phyloP scores from a whole-genome alignment of 2,329 filamentous ascomycete species.

The Ophiocordyceps camponoti-leonardi region DNA sequence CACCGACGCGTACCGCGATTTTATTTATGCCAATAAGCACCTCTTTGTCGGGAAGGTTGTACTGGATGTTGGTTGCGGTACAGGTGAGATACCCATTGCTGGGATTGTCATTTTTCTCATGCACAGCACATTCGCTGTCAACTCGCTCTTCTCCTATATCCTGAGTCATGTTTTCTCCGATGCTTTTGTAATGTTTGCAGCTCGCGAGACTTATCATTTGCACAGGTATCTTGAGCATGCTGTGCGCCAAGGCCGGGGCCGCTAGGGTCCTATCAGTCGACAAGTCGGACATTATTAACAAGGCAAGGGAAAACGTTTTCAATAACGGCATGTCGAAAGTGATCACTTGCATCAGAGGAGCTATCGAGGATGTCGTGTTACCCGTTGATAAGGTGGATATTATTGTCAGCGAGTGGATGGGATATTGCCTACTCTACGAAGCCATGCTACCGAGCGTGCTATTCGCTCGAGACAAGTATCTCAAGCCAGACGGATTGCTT shows the following conservation, averaged over 20 bases:
- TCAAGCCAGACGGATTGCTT: slow-evolving; percentile 64
- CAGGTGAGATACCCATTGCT: slow-evolving; percentile 24
- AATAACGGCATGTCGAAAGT: slow-evolving; percentile 57
- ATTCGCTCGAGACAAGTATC: slow-evolving; percentile 73
- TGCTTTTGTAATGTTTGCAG: neutral
- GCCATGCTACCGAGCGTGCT: slow-evolving; percentile 91
- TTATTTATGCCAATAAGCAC: slow-evolving; percentile 82
- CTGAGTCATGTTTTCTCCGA: no score
- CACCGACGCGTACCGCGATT: slow-evolving; percentile 85
- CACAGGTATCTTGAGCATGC: slow-evolving; percentile 74
- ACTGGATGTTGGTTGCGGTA: slow-evolving; percentile 79
- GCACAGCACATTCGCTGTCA: neutral
- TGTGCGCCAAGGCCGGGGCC: slow-evolving; percentile 81
- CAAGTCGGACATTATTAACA: slow-evolving; percentile 77
- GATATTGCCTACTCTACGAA: slow-evolving; percentile 83
- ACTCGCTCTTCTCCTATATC: neutral
- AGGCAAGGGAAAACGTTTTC: slow-evolving; percentile 70
- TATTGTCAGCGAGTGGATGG: slow-evolving; percentile 97
- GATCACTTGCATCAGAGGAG: slow-evolving; percentile 68
- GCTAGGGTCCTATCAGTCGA: slow-evolving; percentile 79
- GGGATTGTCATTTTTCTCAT: neutral
- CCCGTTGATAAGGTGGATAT: slow-evolving; percentile 76
- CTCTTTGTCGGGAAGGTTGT: slow-evolving; percentile 76
- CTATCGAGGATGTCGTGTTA: slow-evolving; percentile 70
- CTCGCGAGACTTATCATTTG: neutral